phyloP scores from a whole-genome alignment of 192 early-diverging fungal genomes.

The Linnemannia elongata region DNA sequence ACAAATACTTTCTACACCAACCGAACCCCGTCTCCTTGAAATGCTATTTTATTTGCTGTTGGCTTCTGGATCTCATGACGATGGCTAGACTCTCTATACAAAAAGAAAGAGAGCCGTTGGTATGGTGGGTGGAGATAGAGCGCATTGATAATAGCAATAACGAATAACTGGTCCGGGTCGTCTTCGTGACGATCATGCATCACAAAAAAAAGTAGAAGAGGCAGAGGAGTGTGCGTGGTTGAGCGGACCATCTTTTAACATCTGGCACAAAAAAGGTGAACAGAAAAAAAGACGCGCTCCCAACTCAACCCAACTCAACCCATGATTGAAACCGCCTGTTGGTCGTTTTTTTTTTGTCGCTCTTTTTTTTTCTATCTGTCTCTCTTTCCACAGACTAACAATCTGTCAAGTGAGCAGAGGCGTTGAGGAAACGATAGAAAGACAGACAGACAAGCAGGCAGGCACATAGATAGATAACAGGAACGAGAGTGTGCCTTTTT shows the following conservation, averaged over 20 bases:
- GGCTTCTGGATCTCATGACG: background rate
- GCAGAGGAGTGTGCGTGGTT: background rate
- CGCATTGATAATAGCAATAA: background rate
- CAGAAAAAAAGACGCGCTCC: background rate
- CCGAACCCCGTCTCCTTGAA: background rate
- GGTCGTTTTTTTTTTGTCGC: background rate
- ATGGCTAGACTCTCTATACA: background rate
- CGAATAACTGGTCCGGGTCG: background rate
- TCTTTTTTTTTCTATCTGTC: background rate
- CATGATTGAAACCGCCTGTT: background rate
- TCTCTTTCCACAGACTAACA: background rate
- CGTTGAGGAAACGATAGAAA: background rate
- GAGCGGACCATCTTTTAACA: background rate
- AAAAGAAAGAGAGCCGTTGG: too few species aligned
- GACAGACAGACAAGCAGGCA: background rate
- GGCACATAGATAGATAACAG: background rate
- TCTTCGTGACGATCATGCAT: slow-evolving; percentile 3
- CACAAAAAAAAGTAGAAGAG: background rate
- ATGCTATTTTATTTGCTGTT: background rate
- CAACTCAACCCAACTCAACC: background rate
- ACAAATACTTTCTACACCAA: background rate
- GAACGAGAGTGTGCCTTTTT: background rate
- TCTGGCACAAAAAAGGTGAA: too few species aligned
- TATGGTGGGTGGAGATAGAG: background rate
- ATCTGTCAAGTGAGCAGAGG: background rate